Evolutionary conservation across 2,329 filamentous ascomycete genomes (phyloP).

Genomic region (Hirsutella rhossiliensis): DNA sequence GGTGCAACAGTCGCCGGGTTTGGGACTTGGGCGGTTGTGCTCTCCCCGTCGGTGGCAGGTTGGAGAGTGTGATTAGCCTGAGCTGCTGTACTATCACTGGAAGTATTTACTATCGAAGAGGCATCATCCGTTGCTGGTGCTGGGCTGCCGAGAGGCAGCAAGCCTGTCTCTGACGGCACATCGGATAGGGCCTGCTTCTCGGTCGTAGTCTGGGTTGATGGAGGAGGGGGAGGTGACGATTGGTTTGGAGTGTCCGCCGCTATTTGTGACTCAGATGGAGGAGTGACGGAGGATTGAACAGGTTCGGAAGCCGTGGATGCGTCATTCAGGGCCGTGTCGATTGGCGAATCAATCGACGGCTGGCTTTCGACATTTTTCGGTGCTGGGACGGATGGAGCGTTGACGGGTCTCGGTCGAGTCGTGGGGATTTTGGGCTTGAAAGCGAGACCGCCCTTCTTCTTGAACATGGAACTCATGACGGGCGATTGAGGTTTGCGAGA

Average conservation of each 20-base stretch:
- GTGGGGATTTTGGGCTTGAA: constrained; percentile 60
- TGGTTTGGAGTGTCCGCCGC: not conserved
- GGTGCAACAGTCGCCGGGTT: not conserved
- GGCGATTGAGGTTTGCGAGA: not conserved
- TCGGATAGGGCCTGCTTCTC: too few relatives aligned
- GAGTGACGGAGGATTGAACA: not conserved
- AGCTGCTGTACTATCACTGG: not conserved
- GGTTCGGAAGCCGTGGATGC: not conserved
- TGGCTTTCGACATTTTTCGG: constrained; percentile 3
- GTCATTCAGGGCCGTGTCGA: not conserved
- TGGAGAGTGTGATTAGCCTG: not conserved
- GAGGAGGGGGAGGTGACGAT: too few relatives aligned
- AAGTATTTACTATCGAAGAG: too few relatives aligned
- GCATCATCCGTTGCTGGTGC: too few relatives aligned
- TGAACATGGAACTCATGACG: constrained; percentile 55
- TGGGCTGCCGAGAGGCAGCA: too few relatives aligned
- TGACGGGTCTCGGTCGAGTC: constrained; percentile 36
- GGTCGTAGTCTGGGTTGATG: too few relatives aligned
- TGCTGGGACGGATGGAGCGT: constrained; percentile 14
- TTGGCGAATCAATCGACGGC: not conserved
- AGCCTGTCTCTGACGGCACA: too few relatives aligned
- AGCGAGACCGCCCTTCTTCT: constrained; percentile 48
- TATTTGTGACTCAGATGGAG: not conserved
- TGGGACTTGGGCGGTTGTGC: not conserved
- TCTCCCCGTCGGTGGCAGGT: not conserved